phyloP scores from a whole-genome alignment of 306 rosid genomes.

The Rosa chinensis region DNA sequence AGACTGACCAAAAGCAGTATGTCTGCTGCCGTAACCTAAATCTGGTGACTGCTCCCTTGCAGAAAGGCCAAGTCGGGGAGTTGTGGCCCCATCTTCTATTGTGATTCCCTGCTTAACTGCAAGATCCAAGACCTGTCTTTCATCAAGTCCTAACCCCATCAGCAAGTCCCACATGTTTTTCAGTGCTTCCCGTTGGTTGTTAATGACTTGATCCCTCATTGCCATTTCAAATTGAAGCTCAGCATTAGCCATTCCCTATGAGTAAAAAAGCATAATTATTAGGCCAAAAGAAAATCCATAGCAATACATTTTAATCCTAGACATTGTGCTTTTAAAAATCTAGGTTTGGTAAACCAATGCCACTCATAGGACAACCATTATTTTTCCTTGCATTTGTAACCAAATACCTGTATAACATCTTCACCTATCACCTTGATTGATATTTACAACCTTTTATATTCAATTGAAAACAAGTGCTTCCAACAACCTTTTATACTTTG shows the following conservation, averaged over 20 bases:
- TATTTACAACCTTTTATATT: neutral
- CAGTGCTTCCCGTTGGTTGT: slow-evolving; percentile 52
- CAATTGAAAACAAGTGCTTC: slow-evolving; percentile 2
- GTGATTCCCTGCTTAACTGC: slow-evolving; percentile 55
- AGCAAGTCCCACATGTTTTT: slow-evolving; percentile 58
- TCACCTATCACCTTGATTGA: slow-evolving; percentile 13
- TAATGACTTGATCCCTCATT: slow-evolving; percentile 65
- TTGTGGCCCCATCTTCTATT: slow-evolving; percentile 48
- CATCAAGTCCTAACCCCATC: slow-evolving; percentile 56
- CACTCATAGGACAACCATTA: neutral
- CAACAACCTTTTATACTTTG: neutral
- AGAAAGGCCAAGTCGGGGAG: slow-evolving; percentile 37
- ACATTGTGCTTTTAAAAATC: neutral
- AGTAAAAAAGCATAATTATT: slow-evolving; percentile 7
- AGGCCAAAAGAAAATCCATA: slow-evolving; percentile 2
- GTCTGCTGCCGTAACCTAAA: slow-evolving; percentile 29
- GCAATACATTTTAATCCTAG: neutral
- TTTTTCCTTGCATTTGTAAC: neutral
- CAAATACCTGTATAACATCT: neutral
- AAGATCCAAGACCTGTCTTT: slow-evolving; percentile 46
- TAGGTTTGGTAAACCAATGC: neutral
- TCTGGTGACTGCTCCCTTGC: slow-evolving; percentile 33
- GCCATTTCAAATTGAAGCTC: slow-evolving; percentile 71
- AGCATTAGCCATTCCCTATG: slow-evolving; percentile 57
- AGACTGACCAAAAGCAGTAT: slow-evolving; percentile 20